Evolutionary conservation across 345 rosid species (phyloP).

Genomic region (Linum tenue): DNA sequence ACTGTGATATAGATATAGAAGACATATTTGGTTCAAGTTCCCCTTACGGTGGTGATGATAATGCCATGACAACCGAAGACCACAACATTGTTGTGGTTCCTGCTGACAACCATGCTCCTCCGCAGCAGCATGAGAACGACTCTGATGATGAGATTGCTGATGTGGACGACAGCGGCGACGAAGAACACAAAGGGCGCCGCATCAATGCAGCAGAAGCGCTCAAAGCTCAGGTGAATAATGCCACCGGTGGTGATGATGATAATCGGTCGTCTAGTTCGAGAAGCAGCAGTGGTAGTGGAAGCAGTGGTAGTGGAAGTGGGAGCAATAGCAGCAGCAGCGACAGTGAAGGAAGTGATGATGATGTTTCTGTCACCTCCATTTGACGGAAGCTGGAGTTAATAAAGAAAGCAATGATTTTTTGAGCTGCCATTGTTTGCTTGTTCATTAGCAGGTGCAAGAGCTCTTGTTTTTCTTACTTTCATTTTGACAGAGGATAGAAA

Average conservation of each 20-base stretch:
- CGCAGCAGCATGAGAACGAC: slow-evolving; percentile 33
- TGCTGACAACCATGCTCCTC: slow-evolving; percentile 15
- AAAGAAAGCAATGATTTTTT: neutral
- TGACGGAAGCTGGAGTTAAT: slow-evolving; percentile 12
- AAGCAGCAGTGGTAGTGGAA: slow-evolving; percentile 52
- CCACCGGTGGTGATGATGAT: slow-evolving; percentile 24
- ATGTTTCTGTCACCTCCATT: slow-evolving; percentile 43
- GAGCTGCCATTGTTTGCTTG: neutral
- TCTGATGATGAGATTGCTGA: slow-evolving; percentile 82
- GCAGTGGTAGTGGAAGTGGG: slow-evolving; percentile 45
- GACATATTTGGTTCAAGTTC: slow-evolving; percentile 53
- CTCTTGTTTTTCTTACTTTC: neutral
- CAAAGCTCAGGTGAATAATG: slow-evolving; percentile 63
- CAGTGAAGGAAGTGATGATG: slow-evolving; percentile 63
- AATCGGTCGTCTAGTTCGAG: slow-evolving; percentile 40
- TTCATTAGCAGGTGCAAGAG: too few species aligned
- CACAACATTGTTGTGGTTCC: slow-evolving; percentile 18
- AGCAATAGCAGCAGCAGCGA: slow-evolving; percentile 49
- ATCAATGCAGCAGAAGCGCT: slow-evolving; percentile 85
- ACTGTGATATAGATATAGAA: slow-evolving; percentile 50
- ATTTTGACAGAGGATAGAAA: too few species aligned
- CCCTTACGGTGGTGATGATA: slow-evolving; percentile 21
- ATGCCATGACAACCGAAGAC: slow-evolving; percentile 27
- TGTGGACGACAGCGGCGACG: slow-evolving; percentile 65
- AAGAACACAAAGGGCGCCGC: slow-evolving; percentile 44